Conservation (phyloP, 1,139 yeast genomes). For the Pichia sp. region DNA sequence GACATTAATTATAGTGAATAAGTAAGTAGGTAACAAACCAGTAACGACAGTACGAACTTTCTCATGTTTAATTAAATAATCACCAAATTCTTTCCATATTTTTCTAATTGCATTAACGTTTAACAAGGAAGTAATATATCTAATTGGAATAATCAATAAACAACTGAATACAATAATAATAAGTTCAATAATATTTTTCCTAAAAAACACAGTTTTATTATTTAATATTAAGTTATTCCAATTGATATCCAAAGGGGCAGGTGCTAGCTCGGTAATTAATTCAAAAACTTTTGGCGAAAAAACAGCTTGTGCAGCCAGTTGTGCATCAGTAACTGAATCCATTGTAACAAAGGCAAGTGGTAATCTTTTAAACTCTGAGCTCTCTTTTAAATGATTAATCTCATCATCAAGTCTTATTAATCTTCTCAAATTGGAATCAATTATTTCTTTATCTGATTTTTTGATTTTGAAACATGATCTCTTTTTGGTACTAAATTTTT, state of each 20-base stretch:
- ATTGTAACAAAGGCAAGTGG: slow-evolving; percentile 72
- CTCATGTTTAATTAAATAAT: slow-evolving; percentile 49
- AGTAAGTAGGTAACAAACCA: slow-evolving; percentile 70
- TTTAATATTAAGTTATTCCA: slow-evolving; percentile 72
- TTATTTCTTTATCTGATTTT: slow-evolving; percentile 41
- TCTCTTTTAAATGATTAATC: slow-evolving; percentile 43
- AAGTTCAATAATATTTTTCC: slow-evolving; percentile 58
- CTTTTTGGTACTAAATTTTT: slow-evolving; percentile 21
- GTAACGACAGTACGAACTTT: slow-evolving; percentile 62
- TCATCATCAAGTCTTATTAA: slow-evolving; percentile 53
- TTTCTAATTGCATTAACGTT: slow-evolving; percentile 62
- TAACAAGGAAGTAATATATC: slow-evolving; percentile 65
- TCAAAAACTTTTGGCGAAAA: slow-evolving; percentile 73
- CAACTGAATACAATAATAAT: slow-evolving; percentile 59
- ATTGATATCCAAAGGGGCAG: slow-evolving; percentile 80
- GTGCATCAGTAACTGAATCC: slow-evolving; percentile 83
- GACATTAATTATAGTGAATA: slow-evolving; percentile 68
- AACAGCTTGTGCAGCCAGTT: slow-evolving; percentile 84
- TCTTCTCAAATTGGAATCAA: slow-evolving; percentile 51
- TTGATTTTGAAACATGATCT: slow-evolving; percentile 27
- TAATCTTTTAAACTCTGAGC: slow-evolving; percentile 37
- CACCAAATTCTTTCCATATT: slow-evolving; percentile 69
- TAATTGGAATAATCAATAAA: slow-evolving; percentile 66
- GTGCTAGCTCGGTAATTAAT: slow-evolving; percentile 69
- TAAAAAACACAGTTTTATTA: slow-evolving; percentile 46